A percentile compares a stretch with the other conserved stretches of the same genome.
phyloP scores from a whole-genome alignment of 192 early-diverging fungal species.

The Coemansia sp. region DNA sequence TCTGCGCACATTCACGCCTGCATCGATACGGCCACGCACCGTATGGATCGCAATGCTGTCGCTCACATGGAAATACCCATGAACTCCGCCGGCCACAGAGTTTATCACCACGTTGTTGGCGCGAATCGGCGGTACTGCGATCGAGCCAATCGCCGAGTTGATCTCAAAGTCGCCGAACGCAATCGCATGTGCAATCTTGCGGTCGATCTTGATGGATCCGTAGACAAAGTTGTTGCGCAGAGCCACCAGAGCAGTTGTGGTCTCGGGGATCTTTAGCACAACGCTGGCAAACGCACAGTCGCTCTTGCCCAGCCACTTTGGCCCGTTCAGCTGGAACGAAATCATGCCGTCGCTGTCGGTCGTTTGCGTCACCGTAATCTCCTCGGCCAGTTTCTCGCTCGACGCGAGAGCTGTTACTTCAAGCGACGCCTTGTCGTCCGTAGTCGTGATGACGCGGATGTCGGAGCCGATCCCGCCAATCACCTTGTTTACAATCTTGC shows the following conservation, averaged over 20 bases:
- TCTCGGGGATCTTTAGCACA: constrained; percentile 34
- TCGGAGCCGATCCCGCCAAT: constrained; percentile 41
- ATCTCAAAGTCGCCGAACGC: constrained; percentile 46
- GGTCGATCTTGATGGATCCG: constrained; percentile 43
- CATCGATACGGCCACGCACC: constrained; percentile 40
- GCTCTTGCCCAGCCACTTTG: constrained; percentile 38
- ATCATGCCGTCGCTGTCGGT: constrained; percentile 35
- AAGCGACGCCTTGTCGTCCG: constrained; percentile 31
- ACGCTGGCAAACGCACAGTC: constrained; percentile 48
- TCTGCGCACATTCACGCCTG: constrained; percentile 40
- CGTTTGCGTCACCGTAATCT: constrained; percentile 31
- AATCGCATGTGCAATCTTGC: constrained; percentile 28
- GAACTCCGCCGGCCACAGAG: constrained; percentile 38
- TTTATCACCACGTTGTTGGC: constrained; percentile 32
- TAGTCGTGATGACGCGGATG: constrained; percentile 31
- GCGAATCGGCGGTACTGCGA: constrained; percentile 34
- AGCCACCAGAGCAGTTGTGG: constrained; percentile 17
- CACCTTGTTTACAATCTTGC: constrained; percentile 39
- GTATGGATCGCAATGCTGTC: constrained; percentile 30
- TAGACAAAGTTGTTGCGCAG: constrained; percentile 42
- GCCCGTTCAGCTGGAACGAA: constrained; percentile 39
- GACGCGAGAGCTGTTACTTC: constrained; percentile 37
- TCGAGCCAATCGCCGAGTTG: constrained; percentile 31
- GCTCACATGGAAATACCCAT: constrained; percentile 33
- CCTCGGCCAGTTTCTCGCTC: constrained; percentile 35